phyloP scores from a whole-genome alignment of 441 rosid genomes.

The Adansonia grandidieri region DNA sequence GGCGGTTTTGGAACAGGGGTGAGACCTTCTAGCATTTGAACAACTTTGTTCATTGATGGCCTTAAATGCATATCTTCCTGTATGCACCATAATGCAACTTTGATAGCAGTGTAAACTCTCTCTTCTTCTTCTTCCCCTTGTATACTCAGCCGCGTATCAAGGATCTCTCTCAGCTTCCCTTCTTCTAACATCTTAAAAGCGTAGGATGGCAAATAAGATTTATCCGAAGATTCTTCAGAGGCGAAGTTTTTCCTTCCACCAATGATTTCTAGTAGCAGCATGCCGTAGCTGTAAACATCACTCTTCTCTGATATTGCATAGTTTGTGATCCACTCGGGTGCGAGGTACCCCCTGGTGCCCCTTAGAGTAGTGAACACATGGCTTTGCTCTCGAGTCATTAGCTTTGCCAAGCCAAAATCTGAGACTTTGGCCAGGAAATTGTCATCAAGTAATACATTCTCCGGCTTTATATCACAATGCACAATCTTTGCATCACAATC shows the following conservation, averaged over 20 bases:
- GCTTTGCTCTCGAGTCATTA: slow-evolving; percentile 91
- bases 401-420: slow-evolving; percentile 90
- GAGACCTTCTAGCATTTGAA: slow-evolving; percentile 93
- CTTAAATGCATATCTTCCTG: slow-evolving; percentile 81
- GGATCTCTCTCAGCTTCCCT: slow-evolving; percentile 68
- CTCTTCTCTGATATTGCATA: slow-evolving; percentile 91
- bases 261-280: slow-evolving; percentile 85
- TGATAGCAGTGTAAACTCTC: slow-evolving; percentile 54
- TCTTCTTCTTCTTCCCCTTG: slow-evolving; percentile 44
- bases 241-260: slow-evolving; percentile 86
- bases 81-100: slow-evolving; percentile 89
- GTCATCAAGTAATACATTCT: slow-evolving; percentile 80
- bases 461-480: slow-evolving; percentile 95
- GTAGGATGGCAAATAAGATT: slow-evolving; percentile 81
- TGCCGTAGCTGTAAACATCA: slow-evolving; percentile 89
- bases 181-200: slow-evolving; percentile 92
- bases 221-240: slow-evolving; percentile 62
- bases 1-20: slow-evolving; percentile 68
- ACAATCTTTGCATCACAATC: slow-evolving; percentile 79
- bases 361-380: slow-evolving; percentile 86
- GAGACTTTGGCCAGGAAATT: slow-evolving; percentile 84
- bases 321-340: slow-evolving; percentile 95
- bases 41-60: slow-evolving; percentile 86
- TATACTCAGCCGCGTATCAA: slow-evolving; percentile 56
- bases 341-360: slow-evolving; percentile 91